A percentile compares a stretch with the other conserved stretches of the same genome.
Conservation (phyloP, 1,284 basidiomycete genomes). For the Schizophyllum commune region DNA sequence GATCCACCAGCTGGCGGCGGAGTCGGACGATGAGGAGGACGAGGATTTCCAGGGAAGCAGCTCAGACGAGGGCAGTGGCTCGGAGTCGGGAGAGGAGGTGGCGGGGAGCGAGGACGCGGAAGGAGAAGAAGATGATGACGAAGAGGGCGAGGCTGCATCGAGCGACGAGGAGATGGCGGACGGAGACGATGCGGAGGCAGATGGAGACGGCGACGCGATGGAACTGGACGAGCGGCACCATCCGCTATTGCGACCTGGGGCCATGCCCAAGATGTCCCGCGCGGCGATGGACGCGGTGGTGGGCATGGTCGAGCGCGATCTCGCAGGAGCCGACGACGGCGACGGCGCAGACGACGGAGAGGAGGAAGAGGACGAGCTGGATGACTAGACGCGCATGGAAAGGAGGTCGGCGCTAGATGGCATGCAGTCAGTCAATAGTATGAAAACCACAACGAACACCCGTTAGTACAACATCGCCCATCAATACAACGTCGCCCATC, state of each 20-base stretch:
- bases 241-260: conserved; percentile 57
- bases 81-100: conserved; percentile 42
- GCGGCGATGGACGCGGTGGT: conserved; percentile 59
- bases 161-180: conserved; percentile 36
- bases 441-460: no score
- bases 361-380: conserved; percentile 26
- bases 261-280: conserved; percentile 60
- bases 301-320: conserved; percentile 47
- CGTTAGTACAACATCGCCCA: no score
- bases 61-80: conserved; percentile 6
- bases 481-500: no score
- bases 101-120: conserved; percentile 31
- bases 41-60: conserved; percentile 3
- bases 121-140: conserved; percentile 3
- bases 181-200: no score
- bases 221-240: conserved; percentile 48
- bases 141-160: conserved; percentile 27
- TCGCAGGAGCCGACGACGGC: conserved; percentile 29
- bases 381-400: conserved; percentile 11
- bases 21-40: conserved; percentile 2
- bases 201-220: conserved; percentile 26
- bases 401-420: no score
- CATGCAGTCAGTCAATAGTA: no score
- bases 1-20: not conserved
- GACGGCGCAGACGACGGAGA: conserved; percentile 15